Conservation (phyloP, 768 basidiomycete species). For the Serendipita sp. region DNA sequence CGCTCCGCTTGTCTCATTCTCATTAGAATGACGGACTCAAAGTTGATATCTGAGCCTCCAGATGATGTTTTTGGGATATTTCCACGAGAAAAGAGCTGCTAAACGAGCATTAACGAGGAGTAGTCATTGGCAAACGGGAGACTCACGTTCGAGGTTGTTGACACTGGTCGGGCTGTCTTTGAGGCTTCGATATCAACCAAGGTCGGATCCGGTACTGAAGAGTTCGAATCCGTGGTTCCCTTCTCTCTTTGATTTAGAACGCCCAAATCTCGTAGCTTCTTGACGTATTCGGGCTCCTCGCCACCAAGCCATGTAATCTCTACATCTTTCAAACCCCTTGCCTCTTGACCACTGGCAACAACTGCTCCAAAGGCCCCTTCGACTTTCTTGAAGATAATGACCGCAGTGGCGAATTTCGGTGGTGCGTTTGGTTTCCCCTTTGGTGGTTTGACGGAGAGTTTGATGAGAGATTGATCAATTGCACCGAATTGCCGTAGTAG, state of each 20-base stretch:
- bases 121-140: too few species aligned
- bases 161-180: too few species aligned
- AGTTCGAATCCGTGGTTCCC: background rate
- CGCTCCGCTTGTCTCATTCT: constrained; percentile 70
- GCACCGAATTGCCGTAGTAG: constrained; percentile 48
- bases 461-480: constrained; percentile 47
- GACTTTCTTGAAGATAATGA: constrained; percentile 63
- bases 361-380: constrained; percentile 64
- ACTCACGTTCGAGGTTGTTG: background rate
- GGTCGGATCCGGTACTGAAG: background rate
- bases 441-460: constrained; percentile 47
- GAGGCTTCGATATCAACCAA: too few species aligned
- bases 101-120: too few species aligned
- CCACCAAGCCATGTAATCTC: constrained; percentile 63
- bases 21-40: constrained; percentile 65
- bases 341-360: constrained; percentile 34
- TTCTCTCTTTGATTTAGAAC: constrained; percentile 18
- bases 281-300: constrained; percentile 55
- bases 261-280: constrained; percentile 58
- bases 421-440: constrained; percentile 40
- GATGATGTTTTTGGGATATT: constrained; percentile 9
- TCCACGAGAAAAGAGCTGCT: too few species aligned
- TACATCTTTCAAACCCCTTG: constrained; percentile 38
- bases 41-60: constrained; percentile 38
- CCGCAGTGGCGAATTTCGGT: constrained; percentile 53